Conservation (phyloP, 2,329 filamentous ascomycete species). For the Fusarium sterilihyphosum region DNA sequence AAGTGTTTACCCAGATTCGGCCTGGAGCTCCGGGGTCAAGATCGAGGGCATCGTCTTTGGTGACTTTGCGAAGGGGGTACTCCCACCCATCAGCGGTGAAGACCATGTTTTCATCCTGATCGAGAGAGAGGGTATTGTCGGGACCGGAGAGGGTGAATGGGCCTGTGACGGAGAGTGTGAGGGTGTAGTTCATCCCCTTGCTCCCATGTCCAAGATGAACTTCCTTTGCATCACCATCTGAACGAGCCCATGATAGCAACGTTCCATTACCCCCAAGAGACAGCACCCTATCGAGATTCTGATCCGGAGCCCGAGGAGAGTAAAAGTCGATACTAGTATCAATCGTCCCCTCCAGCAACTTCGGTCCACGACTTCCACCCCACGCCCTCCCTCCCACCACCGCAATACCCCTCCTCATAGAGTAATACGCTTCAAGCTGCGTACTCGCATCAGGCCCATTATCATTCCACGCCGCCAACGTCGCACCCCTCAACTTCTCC, state of each 20-base stretch:
- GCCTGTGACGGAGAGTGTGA: not conserved
- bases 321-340: slow-evolving; percentile 6
- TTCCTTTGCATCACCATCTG: not conserved
- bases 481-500: not conserved
- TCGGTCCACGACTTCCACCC: slow-evolving; percentile 7
- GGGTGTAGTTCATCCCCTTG: slow-evolving; percentile 20
- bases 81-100: slow-evolving; percentile 9
- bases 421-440: slow-evolving; percentile 17
- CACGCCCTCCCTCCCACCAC: slow-evolving; percentile 13
- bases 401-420: slow-evolving; percentile 20
- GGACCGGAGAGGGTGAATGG: not conserved
- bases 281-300: not conserved
- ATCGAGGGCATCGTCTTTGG: not conserved
- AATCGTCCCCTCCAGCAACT: not conserved
- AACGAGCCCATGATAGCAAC: not conserved
- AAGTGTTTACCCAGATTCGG: slow-evolving; percentile 13
- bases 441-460: slow-evolving; percentile 16
- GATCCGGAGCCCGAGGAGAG: slow-evolving; percentile 1
- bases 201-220: not conserved
- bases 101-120: not conserved
- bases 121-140: not conserved
- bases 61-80: slow-evolving; percentile 17
- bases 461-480: slow-evolving; percentile 14
- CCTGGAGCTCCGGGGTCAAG: slow-evolving; percentile 14
- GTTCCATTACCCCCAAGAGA: accelerated